Evolutionary conservation across 2,329 filamentous ascomycete species (phyloP), one percentile per base, ranked within the genome.

Genomic region (Cordyceps cateniannulata): DNA sequence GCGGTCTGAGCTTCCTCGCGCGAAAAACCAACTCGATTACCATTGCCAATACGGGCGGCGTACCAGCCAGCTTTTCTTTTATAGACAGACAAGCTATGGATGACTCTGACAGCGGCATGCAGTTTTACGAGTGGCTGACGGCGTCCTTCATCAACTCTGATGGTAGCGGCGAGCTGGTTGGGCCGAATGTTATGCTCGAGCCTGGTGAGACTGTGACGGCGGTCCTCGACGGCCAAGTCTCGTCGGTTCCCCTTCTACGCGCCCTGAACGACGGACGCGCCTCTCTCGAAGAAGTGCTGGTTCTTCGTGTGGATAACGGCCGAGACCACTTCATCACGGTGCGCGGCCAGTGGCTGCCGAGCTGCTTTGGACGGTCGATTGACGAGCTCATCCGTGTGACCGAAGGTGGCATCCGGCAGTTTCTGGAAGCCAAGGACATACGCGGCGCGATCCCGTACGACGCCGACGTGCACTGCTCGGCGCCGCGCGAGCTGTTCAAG

Each of bases 321-420:
- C 84, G 92, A 52, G 95, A 99, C 68, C 90, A 98, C 70, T 99
- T 99, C 70, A 85, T 99, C 44, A 88, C 92, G 0, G 79, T 96
- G 0, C 86, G 84, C 25, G 95, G 84, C 0, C 78, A 76, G 1
- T 99, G 95, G 93, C 77, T 88, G 3, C 89, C 89, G 9, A 91
- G 91, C 0, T 90, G 87, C 67, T 90, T 98, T 53, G 91, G 90
- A 0, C 86, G 91, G 42, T 93, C 90, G 0, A 82, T 99, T n/a
- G 88, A 93, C 63, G 93, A 96, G 68, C 81, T 99, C 9, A 91
- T 96, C 54, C 85, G 88, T 20, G 85, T 97, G 5, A 93, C 95
- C 0, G 93, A 83, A 12, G 91, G 93, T 5, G 88, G 95, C 5
- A 89, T 89, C 61, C 79, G 91, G 22, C 76, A 71, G 8, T 80